Percentiles rank a stretch among this genome's conserved stretches.
phyloP scores from a whole-genome alignment of 768 basidiomycete species.

The Mycena chlorophos region DNA sequence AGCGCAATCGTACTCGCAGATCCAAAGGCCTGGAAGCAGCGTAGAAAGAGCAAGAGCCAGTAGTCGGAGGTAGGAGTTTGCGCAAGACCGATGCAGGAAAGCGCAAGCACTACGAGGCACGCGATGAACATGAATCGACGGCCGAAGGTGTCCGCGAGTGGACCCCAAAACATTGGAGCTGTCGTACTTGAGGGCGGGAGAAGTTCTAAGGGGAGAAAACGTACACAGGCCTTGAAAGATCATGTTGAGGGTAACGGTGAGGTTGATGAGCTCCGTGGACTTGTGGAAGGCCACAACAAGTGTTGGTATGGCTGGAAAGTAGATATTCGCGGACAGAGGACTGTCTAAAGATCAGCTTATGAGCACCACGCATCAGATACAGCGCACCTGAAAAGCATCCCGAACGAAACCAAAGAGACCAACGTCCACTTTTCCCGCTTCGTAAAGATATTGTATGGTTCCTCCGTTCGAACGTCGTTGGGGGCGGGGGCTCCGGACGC shows the following conservation, averaged over 20 bases:
- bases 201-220: slow-evolving; percentile 15
- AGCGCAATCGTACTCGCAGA: slow-evolving; percentile 73
- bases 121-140: slow-evolving; percentile 62
- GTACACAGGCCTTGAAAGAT: slow-evolving; percentile 63
- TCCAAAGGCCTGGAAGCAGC: slow-evolving; percentile 77
- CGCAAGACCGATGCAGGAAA: slow-evolving; percentile 65
- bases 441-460: slow-evolving; percentile 23
- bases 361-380: neutral
- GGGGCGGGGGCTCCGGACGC: too few relatives aligned
- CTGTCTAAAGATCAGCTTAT: slow-evolving; percentile 31
- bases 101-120: slow-evolving; percentile 62
- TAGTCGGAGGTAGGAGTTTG: slow-evolving; percentile 57
- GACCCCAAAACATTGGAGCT: slow-evolving; percentile 73
- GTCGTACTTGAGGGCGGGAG: neutral
- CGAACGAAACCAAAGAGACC: slow-evolving; percentile 20
- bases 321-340: slow-evolving; percentile 75
- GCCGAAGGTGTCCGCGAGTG: slow-evolving; percentile 65
- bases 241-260: slow-evolving; percentile 78
- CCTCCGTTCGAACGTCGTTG: too few relatives aligned
- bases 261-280: slow-evolving; percentile 70
- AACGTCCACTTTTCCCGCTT: slow-evolving; percentile 24
- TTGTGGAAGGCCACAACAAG: slow-evolving; percentile 63
- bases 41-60: slow-evolving; percentile 78
- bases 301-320: slow-evolving; percentile 77
- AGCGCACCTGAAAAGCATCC: slow-evolving; percentile 22